Percentiles rank a stretch among this genome's conserved stretches.
phyloP scores from a whole-genome alignment of 1,284 basidiomycete species.

The Sanghuangporus weigelae region DNA sequence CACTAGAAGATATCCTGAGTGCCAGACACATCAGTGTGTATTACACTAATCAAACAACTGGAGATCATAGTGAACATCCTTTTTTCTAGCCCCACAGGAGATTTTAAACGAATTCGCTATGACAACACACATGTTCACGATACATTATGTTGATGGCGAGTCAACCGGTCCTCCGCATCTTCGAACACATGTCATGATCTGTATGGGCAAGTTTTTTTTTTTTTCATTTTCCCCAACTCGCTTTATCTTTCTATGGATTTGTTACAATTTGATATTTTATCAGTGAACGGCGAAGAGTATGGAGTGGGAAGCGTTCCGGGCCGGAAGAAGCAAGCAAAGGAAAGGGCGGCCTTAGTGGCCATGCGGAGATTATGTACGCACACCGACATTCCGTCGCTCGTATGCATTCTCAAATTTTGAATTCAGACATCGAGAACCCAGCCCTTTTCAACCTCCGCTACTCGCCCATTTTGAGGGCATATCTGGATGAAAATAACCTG shows the following conservation, averaged over 20 bases:
- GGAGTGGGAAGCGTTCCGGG: background rate
- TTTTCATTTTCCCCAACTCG: background rate
- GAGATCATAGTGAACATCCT: too few species aligned
- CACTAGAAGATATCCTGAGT: background rate
- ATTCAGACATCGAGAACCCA: background rate
- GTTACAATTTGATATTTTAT: background rate
- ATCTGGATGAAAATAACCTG: background rate
- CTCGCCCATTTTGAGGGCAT: background rate
- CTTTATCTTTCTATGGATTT: background rate
- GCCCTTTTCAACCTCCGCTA: background rate
- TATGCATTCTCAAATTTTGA: background rate
- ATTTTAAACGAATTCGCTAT: background rate
- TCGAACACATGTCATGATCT: background rate
- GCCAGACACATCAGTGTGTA: background rate
- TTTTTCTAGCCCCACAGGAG: background rate
- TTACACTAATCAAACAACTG: too few species aligned
- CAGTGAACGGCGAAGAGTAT: background rate
- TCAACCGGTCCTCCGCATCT: background rate
- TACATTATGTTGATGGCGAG: background rate
- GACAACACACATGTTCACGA: background rate
- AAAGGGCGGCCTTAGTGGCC: background rate
- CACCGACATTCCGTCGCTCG: background rate
- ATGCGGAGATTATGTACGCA: slow-evolving; percentile 4
- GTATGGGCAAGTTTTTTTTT: background rate
- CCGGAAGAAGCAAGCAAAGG: background rate